phyloP scores from a whole-genome alignment of 768 basidiomycete genomes.

The Amanita pallidorosea region DNA sequence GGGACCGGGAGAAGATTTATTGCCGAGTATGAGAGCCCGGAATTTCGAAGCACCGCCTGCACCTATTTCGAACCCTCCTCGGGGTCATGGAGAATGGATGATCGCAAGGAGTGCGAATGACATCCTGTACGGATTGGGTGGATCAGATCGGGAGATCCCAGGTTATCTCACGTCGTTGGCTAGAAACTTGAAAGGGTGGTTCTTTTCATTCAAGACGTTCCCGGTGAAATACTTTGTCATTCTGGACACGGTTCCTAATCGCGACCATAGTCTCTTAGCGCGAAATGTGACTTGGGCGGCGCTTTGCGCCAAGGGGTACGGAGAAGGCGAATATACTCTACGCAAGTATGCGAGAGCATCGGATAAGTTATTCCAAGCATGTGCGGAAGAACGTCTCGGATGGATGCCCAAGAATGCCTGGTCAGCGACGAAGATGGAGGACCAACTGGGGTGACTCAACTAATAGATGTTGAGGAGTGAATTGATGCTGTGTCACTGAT shows the following conservation, averaged over 20 bases:
- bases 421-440: background rate
- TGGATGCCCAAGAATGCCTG: background rate
- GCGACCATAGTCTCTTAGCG: slow-evolving; percentile 8
- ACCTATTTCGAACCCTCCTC: background rate
- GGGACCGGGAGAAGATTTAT: slow-evolving; percentile 4
- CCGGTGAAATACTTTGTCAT: slow-evolving; percentile 22
- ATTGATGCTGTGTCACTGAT: too few species aligned
- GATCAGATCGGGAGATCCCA: background rate
- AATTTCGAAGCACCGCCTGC: background rate
- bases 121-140: background rate
- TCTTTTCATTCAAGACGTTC: slow-evolving; percentile 20
- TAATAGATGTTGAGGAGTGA: too few species aligned
- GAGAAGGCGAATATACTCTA: slow-evolving; percentile 8
- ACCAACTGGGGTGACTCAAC: background rate
- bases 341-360: slow-evolving; percentile 7
- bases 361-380: slow-evolving; percentile 7
- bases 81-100: background rate
- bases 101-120: background rate
- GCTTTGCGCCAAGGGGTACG: slow-evolving; percentile 16
- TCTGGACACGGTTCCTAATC: slow-evolving; percentile 10
- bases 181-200: slow-evolving; percentile 6
- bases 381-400: slow-evolving; percentile 7
- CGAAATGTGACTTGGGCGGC: slow-evolving; percentile 19
- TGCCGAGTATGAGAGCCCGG: background rate
- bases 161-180: background rate